These are phyloP conservation scores for Fusarium sp. DNA, from an alignment of 2,329 filamentous ascomycete genomes.

Conservation along the genomic window DNA sequence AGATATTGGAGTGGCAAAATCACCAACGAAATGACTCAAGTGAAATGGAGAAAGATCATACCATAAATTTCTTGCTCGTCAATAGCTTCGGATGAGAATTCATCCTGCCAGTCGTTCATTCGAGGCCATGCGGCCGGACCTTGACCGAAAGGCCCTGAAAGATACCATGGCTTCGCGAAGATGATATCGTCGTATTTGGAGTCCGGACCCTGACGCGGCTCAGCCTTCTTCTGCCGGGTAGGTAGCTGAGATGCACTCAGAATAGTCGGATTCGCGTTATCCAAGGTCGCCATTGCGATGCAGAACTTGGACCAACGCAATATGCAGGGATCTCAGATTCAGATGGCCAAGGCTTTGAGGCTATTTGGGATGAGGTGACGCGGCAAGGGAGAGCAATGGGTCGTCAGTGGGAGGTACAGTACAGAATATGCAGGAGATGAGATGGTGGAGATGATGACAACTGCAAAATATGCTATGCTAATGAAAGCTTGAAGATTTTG, in stretches of 20 bases:
- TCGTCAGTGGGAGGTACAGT: background rate
- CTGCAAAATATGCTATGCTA: slow-evolving; percentile 28
- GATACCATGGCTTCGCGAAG: slow-evolving; percentile 59
- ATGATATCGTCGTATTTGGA: slow-evolving; percentile 61
- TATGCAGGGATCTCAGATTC: slow-evolving; percentile 26
- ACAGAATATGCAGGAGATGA: slow-evolving; percentile 25
- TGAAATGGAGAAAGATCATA: slow-evolving; percentile 54
- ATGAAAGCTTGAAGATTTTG: slow-evolving; percentile 20
- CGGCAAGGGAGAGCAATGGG: slow-evolving; percentile 11
- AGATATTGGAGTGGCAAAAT: slow-evolving; percentile 15
- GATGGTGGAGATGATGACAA: slow-evolving; percentile 36
- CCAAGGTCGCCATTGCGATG: slow-evolving; percentile 52
- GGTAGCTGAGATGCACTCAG: slow-evolving; percentile 89
- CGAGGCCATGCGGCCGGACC: slow-evolving; percentile 51
- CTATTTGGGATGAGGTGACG: slow-evolving; percentile 19
- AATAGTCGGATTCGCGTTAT: slow-evolving; percentile 94
- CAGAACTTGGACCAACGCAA: slow-evolving; percentile 2
- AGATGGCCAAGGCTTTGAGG: slow-evolving; percentile 23
- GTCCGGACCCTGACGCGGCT: slow-evolving; percentile 60
- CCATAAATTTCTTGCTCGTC: slow-evolving; percentile 98
- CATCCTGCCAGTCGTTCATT: slow-evolving; percentile 61
- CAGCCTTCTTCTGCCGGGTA: slow-evolving; percentile 70
- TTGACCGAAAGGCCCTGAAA: slow-evolving; percentile 54
- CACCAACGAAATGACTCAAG: slow-evolving; percentile 14
- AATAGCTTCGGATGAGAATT: slow-evolving; percentile 80